Percentiles rank a stretch among this genome's conserved stretches.
Conservation (phyloP, 1,284 basidiomycete genomes). For the Chiua sp. region DNA sequence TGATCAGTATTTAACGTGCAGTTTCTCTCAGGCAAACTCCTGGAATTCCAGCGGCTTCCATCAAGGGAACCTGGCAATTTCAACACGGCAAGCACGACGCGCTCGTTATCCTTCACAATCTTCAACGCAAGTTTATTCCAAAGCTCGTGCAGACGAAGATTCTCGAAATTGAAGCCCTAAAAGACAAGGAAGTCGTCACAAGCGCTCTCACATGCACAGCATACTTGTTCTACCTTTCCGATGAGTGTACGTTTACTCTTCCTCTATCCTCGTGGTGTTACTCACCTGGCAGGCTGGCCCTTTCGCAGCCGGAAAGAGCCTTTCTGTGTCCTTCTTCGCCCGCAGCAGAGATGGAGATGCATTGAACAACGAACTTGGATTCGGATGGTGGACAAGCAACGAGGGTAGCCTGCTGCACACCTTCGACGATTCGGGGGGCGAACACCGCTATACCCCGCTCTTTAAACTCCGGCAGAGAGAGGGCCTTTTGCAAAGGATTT, state of each 20-base stretch:
- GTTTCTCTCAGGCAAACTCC: slow-evolving; percentile 7
- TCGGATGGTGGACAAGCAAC: slow-evolving; percentile 17
- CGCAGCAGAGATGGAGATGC: no score
- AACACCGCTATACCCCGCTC: slow-evolving; percentile 15
- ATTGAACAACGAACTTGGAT: not conserved
- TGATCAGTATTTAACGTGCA: no score
- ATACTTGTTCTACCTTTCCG: slow-evolving; percentile 26
- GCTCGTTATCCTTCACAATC: slow-evolving; percentile 19
- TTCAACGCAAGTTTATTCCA: slow-evolving; percentile 12
- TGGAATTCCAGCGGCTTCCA: slow-evolving; percentile 5
- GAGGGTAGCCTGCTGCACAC: slow-evolving; percentile 12
- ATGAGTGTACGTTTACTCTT: slow-evolving; percentile 12
- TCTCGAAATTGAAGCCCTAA: not conserved
- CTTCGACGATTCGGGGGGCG: not conserved
- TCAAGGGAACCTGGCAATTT: slow-evolving; percentile 24
- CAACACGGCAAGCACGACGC: slow-evolving; percentile 10
- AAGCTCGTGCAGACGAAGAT: not conserved
- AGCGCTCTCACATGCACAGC: slow-evolving; percentile 18
- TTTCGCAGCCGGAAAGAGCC: slow-evolving; percentile 8
- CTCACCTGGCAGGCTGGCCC: not conserved
- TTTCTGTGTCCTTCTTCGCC: slow-evolving; percentile 11
- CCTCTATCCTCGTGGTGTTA: not conserved
- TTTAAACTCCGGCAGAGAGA: slow-evolving; percentile 7
- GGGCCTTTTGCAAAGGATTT: no score
- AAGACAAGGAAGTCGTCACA: slow-evolving; percentile 17